phyloP scores from a whole-genome alignment of 306 rosid species.

The Vicia villosa region DNA sequence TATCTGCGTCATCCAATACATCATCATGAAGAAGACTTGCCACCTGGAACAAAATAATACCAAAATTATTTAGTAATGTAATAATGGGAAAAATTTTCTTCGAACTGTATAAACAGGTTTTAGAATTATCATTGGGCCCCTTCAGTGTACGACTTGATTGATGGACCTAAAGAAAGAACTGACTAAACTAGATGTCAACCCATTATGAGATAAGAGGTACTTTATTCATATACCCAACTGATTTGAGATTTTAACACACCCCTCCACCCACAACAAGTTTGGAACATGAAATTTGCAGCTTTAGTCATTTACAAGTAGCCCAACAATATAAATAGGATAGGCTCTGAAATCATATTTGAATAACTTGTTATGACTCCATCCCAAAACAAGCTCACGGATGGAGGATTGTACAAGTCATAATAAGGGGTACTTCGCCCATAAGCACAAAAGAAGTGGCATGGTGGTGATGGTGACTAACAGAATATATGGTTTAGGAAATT shows the following conservation, averaged over 20 bases:
- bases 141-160: not conserved
- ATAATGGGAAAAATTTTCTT: not conserved
- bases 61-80: slow-evolving; percentile 22
- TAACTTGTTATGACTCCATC: no score
- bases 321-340: not conserved
- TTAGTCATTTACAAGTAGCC: not conserved
- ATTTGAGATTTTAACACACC: not conserved
- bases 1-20: slow-evolving; percentile 96
- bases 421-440: no score
- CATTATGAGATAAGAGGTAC: not conserved
- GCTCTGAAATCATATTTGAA: no score
- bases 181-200: not conserved
- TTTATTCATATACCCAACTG: not conserved
- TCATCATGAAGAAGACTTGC: slow-evolving; percentile 99
- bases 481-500: no score
- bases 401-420: no score
- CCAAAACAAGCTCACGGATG: no score
- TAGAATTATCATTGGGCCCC: slow-evolving; percentile 7
- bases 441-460: no score
- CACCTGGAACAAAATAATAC: slow-evolving; percentile 55
- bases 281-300: not conserved
- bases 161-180: not conserved
- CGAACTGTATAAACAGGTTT: not conserved
- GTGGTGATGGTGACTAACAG: no score
- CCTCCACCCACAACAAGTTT: not conserved